Base-by-base conservation (phyloP, 768 basidiomycete genomes). In the Coprinellus micaceus region DNA sequence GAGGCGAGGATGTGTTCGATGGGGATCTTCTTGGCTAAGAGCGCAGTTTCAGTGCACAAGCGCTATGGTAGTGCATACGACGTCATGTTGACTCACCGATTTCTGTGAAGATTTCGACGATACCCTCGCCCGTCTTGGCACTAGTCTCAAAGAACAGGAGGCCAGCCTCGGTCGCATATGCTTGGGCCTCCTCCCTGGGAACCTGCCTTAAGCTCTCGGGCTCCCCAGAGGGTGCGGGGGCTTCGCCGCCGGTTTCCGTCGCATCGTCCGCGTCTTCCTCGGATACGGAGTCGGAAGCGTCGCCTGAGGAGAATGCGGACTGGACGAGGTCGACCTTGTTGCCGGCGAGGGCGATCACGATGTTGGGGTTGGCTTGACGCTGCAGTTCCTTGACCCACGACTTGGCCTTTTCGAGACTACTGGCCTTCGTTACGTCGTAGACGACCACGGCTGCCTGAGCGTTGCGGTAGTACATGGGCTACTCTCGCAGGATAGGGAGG, bases 331-430 rank as follows among this genome's bases (percentile, higher is more conserved):
- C 88, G 60, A 98, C 83, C 74, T 99, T 98, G 82, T 99, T 99
- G 28, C 97, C 97, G 11, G 93, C 94, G 51, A 99, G 85, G 5
- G 96, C 95, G 65, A 99, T 98, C 68, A 99, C 95, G 67, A 98
- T 98, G 70, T 98, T 98, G 33, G 96, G 95, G 69, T 98, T 97
- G 22, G 97, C 97, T 68, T 99, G 97, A 61, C 97, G 85, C 70
- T 99, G 97, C 22, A 99, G 81, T 73, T 99, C 97, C 77, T 97
- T 98, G 57, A 99, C 94, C 97, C 97, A 99, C 28, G 95, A 94
- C 78, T 98, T 98, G 53, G 97, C 97, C 72, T 98, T 98, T 72
- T 98, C 96, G 57, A 99, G 80, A 66, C 94, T 96, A 56, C 89
- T 82, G 44, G 92, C 90, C 73, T 98, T 97, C 49, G 96, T 98